phyloP scores from a whole-genome alignment of 129 eudicot genomes.

The Pulicaria dysenterica region DNA sequence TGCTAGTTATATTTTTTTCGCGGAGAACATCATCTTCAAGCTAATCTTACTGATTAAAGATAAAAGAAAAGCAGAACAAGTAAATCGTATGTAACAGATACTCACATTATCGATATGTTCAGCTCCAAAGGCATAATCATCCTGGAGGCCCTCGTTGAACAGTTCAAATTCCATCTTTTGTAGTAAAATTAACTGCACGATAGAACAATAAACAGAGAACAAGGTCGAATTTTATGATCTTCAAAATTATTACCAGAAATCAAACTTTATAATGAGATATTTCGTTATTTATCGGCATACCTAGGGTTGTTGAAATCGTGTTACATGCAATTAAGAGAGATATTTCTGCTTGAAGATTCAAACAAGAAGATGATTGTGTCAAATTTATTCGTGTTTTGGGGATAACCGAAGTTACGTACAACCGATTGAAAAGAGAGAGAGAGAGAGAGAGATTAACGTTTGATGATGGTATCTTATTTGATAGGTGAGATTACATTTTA shows the following conservation, averaged over 20 bases:
- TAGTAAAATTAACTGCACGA: constrained; percentile 34
- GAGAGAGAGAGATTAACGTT: neutral
- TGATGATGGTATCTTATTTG: neutral
- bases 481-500: too few species aligned
- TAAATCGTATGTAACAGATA: constrained; percentile 8
- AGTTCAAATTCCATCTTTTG: constrained; percentile 63
- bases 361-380: constrained; percentile 19
- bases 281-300: constrained; percentile 17
- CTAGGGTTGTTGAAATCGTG: constrained; percentile 30
- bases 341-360: constrained; percentile 18
- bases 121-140: constrained; percentile 51
- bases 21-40: neutral
- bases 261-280: neutral
- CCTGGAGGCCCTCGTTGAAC: constrained; percentile 45
- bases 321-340: constrained; percentile 17
- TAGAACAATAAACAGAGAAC: constrained; percentile 5
- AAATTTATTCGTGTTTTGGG: constrained; percentile 27
- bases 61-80: neutral
- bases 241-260: constrained; percentile 2
- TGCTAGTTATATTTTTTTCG: neutral
- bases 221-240: constrained; percentile 18
- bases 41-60: constrained; percentile 1
- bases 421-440: constrained; percentile 22
- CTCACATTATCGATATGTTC: constrained; percentile 52
- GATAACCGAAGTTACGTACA: constrained; percentile 15